A percentile compares a stretch with the other conserved stretches of the same genome.
Conservation (phyloP, 345 rosid species). For the Lepidium aucheri region DNA sequence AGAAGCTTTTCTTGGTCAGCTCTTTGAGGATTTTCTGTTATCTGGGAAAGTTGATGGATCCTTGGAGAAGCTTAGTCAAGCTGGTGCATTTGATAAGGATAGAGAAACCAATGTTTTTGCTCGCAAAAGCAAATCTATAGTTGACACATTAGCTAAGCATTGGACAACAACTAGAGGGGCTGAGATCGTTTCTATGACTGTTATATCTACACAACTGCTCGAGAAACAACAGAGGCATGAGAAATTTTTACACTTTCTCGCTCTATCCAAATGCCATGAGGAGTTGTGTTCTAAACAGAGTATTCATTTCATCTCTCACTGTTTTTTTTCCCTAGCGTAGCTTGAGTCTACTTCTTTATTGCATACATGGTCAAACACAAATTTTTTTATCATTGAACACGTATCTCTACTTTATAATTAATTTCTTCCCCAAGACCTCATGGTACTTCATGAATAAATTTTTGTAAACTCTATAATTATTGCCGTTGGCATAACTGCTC, state of each 20-base stretch:
- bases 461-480: neutral
- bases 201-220: conserved; percentile 57
- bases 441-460: neutral
- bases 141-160: conserved; percentile 92
- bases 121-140: conserved; percentile 73
- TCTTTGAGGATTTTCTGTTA: conserved; percentile 66
- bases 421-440: neutral
- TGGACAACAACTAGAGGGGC: conserved; percentile 98
- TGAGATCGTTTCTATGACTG: conserved; percentile 75
- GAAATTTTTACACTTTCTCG: conserved; percentile 86
- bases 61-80: conserved; percentile 53
- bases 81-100: conserved; percentile 89
- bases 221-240: conserved; percentile 94
- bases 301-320: conserved; percentile 27
- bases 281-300: conserved; percentile 80
- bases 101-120: conserved; percentile 81
- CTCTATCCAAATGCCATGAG: conserved; percentile 95
- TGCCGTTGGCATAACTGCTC: neutral
- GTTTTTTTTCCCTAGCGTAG: neutral
- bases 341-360: neutral
- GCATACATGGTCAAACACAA: neutral
- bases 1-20: conserved; percentile 75
- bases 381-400: neutral
- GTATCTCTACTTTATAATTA: neutral
- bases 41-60: conserved; percentile 61